phyloP scores from a whole-genome alignment of 1,284 basidiomycete species.

The Malassezia obtusa region DNA sequence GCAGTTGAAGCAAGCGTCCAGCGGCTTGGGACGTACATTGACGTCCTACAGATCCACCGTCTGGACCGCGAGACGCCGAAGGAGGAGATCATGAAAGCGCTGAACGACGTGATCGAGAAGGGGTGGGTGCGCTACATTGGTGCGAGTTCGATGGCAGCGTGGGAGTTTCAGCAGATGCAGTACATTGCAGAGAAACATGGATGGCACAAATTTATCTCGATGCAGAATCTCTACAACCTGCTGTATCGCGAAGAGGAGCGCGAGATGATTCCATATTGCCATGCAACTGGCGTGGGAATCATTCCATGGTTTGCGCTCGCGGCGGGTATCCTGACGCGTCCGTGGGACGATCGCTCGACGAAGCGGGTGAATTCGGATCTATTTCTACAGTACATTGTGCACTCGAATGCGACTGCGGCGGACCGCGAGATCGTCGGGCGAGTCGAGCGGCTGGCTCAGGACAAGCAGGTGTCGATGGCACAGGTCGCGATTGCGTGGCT shows the following conservation, averaged over 20 bases:
- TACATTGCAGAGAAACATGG: conserved; percentile 13
- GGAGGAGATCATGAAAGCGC: conserved; percentile 61
- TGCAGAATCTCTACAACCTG: conserved; percentile 60
- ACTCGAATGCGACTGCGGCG: neutral
- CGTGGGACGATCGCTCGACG: conserved; percentile 15
- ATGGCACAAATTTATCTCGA: conserved; percentile 50
- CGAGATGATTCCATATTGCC: conserved; percentile 60
- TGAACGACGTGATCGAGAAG: conserved; percentile 53
- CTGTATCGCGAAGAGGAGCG: conserved; percentile 61
- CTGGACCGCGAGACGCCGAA: conserved; percentile 54
- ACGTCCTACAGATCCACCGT: conserved; percentile 51
- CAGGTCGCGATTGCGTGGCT: conserved; percentile 50
- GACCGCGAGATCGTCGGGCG: conserved; percentile 27
- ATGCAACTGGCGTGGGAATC: conserved; percentile 51
- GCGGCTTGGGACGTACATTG: conserved; percentile 63
- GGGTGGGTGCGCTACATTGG: conserved; percentile 26
- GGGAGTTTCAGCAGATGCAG: conserved; percentile 19
- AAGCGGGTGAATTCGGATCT: conserved; percentile 1
- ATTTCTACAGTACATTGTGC: neutral
- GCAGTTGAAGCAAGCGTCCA: conserved; percentile 61
- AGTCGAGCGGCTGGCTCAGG: conserved; percentile 50
- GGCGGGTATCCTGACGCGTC: conserved; percentile 49
- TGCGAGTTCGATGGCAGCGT: conserved; percentile 16
- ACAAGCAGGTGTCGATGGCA: conserved; percentile 49
- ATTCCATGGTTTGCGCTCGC: conserved; percentile 51